Conservation (phyloP, 345 rosid genomes). For the Eucalyptus coolabah region DNA sequence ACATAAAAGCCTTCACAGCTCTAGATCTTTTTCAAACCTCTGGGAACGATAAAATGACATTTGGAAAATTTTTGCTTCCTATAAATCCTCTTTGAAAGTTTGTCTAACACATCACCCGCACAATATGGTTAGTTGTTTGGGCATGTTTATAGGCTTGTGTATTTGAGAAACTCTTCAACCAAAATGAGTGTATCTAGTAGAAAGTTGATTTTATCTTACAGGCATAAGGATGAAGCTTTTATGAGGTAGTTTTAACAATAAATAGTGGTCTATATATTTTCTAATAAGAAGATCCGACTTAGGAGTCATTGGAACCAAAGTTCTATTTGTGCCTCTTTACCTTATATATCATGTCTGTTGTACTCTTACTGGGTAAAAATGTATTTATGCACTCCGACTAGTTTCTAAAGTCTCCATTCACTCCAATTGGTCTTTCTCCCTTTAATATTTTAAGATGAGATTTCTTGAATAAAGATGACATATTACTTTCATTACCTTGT, state of each 20-base stretch:
- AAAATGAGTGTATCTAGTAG: too few species aligned
- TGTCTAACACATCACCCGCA: rapidly evolving
- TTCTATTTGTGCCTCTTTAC: neutral
- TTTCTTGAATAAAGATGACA: neutral
- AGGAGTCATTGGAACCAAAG: neutral
- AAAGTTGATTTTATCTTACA: too few species aligned
- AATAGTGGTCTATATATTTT: neutral
- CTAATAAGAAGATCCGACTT: neutral
- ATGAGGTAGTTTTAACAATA: neutral
- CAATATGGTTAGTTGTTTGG: neutral
- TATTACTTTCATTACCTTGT: neutral
- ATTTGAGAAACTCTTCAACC: neutral
- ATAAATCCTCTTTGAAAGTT: neutral
- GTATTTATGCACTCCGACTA: neutral
- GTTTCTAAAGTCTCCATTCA: neutral
- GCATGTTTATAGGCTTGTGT: neutral
- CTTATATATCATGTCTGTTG: neutral
- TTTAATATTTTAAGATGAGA: neutral
- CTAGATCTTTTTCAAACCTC: neutral
- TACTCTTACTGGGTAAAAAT: neutral
- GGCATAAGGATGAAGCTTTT: rapidly evolving
- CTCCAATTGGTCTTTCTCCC: neutral
- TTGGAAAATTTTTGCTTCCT: neutral
- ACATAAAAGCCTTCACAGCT: neutral
- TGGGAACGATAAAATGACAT: neutral